Evolutionary conservation across 345 rosid genomes (phyloP).

Genomic region (Populus davidiana): DNA sequence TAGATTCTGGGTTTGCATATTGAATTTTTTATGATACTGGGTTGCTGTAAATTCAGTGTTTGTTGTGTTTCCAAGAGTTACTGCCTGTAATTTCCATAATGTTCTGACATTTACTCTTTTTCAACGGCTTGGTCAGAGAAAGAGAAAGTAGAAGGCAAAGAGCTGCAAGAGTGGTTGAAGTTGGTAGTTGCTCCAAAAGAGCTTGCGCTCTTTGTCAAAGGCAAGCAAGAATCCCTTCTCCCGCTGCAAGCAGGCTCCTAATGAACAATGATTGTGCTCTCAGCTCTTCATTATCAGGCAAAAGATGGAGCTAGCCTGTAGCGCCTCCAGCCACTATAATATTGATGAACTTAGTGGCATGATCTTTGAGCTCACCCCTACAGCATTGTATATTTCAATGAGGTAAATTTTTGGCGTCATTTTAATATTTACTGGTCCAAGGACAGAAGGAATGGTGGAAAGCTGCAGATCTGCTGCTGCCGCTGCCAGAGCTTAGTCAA

Average conservation of each 20-base stretch:
- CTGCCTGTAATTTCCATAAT: not conserved
- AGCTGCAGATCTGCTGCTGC: conserved; percentile 16
- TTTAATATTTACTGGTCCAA: conserved; percentile 13
- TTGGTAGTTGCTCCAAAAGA: conserved; percentile 83
- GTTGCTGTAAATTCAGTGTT: not conserved
- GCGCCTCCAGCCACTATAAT: conserved; percentile 11
- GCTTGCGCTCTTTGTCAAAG: conserved; percentile 54
- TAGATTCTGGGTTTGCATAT: not conserved
- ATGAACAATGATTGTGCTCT: conserved; percentile 8
- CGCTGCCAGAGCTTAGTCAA: not conserved
- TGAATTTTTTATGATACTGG: not conserved
- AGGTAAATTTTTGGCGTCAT: conserved; percentile 30
- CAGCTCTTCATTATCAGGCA: conserved; percentile 1
- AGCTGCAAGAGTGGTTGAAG: conserved; percentile 76
- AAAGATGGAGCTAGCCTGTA: not conserved
- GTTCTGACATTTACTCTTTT: conserved; percentile 1
- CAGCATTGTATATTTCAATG: conserved; percentile 18
- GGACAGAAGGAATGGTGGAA: conserved; percentile 12
- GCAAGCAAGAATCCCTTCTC: conserved; percentile 55
- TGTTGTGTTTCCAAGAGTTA: not conserved
- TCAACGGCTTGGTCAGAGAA: conserved; percentile 46
- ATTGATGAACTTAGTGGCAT: not conserved
- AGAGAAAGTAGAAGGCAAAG: conserved; percentile 97
- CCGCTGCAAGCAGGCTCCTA: conserved; percentile 41
- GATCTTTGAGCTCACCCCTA: conserved; percentile 8